Evolutionary conservation across 352 stramenopile genomes (phyloP).

Genomic region (Phytophthora europaea): DNA sequence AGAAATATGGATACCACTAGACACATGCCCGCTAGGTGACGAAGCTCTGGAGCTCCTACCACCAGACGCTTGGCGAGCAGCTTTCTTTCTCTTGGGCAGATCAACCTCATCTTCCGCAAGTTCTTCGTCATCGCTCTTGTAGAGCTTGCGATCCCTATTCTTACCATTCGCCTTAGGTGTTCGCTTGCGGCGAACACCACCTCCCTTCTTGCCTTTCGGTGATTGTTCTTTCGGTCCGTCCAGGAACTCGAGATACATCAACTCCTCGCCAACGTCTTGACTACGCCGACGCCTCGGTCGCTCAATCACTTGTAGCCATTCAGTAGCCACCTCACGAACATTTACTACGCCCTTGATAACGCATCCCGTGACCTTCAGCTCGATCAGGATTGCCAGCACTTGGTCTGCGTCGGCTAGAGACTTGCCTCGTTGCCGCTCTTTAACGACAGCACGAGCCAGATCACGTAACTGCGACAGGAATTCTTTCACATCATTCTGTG

Average conservation of each 20-base stretch:
- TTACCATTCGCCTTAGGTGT: constrained; percentile 48
- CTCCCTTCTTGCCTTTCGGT: constrained; percentile 51
- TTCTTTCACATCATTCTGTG: constrained; percentile 82
- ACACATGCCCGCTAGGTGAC: constrained; percentile 28
- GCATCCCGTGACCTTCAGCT: constrained; percentile 88
- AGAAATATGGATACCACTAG: constrained; percentile 56
- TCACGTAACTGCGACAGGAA: constrained; percentile 86
- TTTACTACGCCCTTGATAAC: constrained; percentile 81
- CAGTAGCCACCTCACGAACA: constrained; percentile 74
- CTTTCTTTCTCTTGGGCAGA: constrained; percentile 50
- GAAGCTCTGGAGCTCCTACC: constrained; percentile 33
- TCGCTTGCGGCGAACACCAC: constrained; percentile 42
- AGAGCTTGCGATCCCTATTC: constrained; percentile 46
- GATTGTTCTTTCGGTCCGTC: constrained; percentile 72
- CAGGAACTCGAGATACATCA: constrained; percentile 91
- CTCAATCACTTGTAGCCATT: constrained; percentile 91
- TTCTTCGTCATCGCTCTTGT: constrained; percentile 67
- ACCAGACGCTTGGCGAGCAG: constrained; percentile 39
- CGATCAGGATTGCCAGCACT: constrained; percentile 89
- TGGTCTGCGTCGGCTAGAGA: constrained; percentile 87
- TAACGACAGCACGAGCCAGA: constrained; percentile 81
- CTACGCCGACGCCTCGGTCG: constrained; percentile 88
- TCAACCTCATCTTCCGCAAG: constrained; percentile 51
- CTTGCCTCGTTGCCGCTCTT: constrained; percentile 87
- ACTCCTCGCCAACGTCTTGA: constrained; percentile 82